Evolutionary conservation across 1,284 basidiomycete species (phyloP), one percentile per base, ranked within the genome.

Genomic region (Ceraceosorus guamensis): DNA sequence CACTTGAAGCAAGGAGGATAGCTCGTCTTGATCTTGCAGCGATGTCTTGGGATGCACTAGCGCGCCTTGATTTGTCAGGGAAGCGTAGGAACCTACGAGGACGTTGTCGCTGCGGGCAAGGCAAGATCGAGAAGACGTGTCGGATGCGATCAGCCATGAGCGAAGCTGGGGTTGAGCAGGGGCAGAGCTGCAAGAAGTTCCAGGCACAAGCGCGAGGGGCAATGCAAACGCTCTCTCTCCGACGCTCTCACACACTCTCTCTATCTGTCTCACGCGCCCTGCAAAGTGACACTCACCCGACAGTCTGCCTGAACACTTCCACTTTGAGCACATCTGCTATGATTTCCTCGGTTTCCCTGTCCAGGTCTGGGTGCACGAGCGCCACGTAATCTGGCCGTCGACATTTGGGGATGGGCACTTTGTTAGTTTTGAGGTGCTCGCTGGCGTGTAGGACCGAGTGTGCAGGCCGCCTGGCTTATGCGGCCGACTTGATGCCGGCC

Each of bases 281-380:
- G 14, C 16, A 32, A 8, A 16, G 10, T 50, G 14, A 16, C 8
- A 48, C 58, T 47, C 16, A 53, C 50, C 65, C 93, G 64, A 99
- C 83, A 10, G 92, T 99, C 78, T 99, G 93, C 52, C 93, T 82
- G 82, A 99, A 99, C 4, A 98, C 95, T 78, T 99, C 95, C 60
- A 98, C 95, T 79, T 97, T 96, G 67, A 99, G 83, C 10, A 96
- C 91, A 78, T 99, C 95, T 50, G 95, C 93, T 77, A 99, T 96
- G 79, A 99, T 98, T 79, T 98, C 95, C 76, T 99, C 95, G 6
- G 95, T 99, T 80, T 99, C 95, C 57, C 93, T 84, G 80, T 98
- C 93, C 61, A 99, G 82, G 70, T 99, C 95, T 11, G 95, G 95
- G 78, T 71, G 70, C 30, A 74, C 67, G 30, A 73, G 56, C 33